Base-by-base conservation (phyloP, 2,329 filamentous ascomycete genomes). In the Cladosporium velox region DNA sequence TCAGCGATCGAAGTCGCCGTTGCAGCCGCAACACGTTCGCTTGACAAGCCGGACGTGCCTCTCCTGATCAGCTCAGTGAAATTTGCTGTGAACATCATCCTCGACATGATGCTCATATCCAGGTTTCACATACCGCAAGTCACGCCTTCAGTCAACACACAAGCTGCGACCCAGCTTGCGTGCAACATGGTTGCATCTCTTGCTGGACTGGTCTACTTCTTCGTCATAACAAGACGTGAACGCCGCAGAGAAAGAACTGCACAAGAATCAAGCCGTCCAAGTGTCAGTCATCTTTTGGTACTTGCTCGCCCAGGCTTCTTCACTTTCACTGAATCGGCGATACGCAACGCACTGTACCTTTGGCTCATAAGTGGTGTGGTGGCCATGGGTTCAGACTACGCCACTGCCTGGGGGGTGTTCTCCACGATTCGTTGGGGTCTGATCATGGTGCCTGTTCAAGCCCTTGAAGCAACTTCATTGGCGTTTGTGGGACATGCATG, bases 371-470 rank as follows among this genome's bases (percentile, higher is more conserved):
- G 79, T 62, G 86, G 83, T 4, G 89, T 92, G 21, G 83, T 92
- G 0, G 78, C 83, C 0, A 80, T 92, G 66, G 88, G 89, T 0
- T 77, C 79, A 0, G 83, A 86, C 7, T 92, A 92, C 74, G 87
- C 88, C 0, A 91, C 89, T 0, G 88, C 89, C 0, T 92, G 89
- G 89, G 87, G 88, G 1, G 81, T 91, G 11, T 92, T 92, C 78
- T 90, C 85, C 65, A 91, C 88, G 0, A 91, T 92, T 51, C 83
- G 89, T 15, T 91, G 89, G 89, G 90, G 89, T 0, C 79, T 92
- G 0, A 79, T 92, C 34, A 92, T 92, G 89, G 88, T 91, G 0
- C 89, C 89, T 0, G 87, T 92, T 0, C 84, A 87, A 67, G 83
- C 88, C 0, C 79, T 91, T 0, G 88, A 92, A 74, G 86, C 86